Conservation (phyloP, 805 yeast genomes). For the Myxozyma melibiosi region DNA sequence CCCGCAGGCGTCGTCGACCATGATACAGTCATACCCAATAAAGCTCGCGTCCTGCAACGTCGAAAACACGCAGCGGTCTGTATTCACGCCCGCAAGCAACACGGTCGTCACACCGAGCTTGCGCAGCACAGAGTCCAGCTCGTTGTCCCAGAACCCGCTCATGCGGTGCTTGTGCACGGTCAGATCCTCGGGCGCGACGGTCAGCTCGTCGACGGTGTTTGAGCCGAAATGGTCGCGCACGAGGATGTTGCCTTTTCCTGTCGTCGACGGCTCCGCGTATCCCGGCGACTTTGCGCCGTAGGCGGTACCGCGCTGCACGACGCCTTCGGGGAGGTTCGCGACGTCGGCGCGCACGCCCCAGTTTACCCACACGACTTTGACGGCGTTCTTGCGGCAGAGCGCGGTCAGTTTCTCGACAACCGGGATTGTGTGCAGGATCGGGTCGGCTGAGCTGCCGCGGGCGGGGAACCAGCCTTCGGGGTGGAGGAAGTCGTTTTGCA, state of each 20-base stretch:
- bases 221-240: slow-evolving; percentile 30
- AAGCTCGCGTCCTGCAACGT: slow-evolving; percentile 29
- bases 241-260: slow-evolving; percentile 21
- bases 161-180: slow-evolving; percentile 27
- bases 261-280: slow-evolving; percentile 21
- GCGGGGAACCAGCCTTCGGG: slow-evolving; percentile 32
- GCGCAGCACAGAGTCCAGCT: slow-evolving; percentile 24
- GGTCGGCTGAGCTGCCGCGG: slow-evolving; percentile 14
- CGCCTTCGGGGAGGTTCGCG: slow-evolving; percentile 23
- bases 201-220: slow-evolving; percentile 20
- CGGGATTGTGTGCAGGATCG: slow-evolving; percentile 14
- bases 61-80: slow-evolving; percentile 31
- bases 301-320: slow-evolving; percentile 16
- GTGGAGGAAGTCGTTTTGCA: slow-evolving; percentile 32
- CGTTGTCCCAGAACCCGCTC: slow-evolving; percentile 31
- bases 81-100: slow-evolving; percentile 28
- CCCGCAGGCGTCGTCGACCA: slow-evolving; percentile 32
- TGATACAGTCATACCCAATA: slow-evolving; percentile 29
- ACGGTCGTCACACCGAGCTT: slow-evolving; percentile 20
- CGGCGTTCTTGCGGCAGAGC: slow-evolving; percentile 11
- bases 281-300: slow-evolving; percentile 26
- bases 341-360: slow-evolving; percentile 30
- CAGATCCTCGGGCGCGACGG: slow-evolving; percentile 18
- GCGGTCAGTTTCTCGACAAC: slow-evolving; percentile 18
- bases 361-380: slow-evolving; percentile 29